A percentile compares a stretch with the other conserved stretches of the same genome.
These are phyloP conservation scores for Amniculicola lignicola DNA, from an alignment of 495 filamentous ascomycete genomes.

Conservation along the genomic window DNA sequence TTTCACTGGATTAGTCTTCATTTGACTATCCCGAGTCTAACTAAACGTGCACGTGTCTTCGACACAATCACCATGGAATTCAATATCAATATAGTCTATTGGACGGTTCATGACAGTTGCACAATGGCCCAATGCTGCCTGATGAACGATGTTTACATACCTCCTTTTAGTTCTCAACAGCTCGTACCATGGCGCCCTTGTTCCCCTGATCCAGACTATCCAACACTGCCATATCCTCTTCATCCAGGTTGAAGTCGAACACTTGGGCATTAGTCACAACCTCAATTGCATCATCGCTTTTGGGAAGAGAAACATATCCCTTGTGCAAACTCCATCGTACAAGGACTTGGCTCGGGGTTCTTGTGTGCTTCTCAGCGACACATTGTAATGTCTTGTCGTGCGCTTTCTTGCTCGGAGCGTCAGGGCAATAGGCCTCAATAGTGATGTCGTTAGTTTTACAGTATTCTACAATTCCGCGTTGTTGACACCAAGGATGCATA, in stretches of 20 bases:
- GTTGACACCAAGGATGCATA: slow-evolving; percentile 68
- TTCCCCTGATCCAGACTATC: slow-evolving; percentile 42
- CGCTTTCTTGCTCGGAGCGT: slow-evolving; percentile 60
- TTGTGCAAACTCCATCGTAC: slow-evolving; percentile 49
- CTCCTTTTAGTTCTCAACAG: slow-evolving; percentile 27
- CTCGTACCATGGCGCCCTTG: slow-evolving; percentile 39
- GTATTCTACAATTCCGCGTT: slow-evolving; percentile 58
- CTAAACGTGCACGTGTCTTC: too few relatives aligned
- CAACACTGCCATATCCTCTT: slow-evolving; percentile 47
- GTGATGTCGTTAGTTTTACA: slow-evolving; percentile 60
- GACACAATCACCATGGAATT: too few relatives aligned
- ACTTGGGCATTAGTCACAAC: slow-evolving; percentile 51
- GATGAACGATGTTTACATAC: not conserved
- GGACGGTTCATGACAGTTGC: not conserved
- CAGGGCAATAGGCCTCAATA: slow-evolving; percentile 64
- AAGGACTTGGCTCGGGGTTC: slow-evolving; percentile 42
- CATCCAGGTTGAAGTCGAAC: slow-evolving; percentile 46
- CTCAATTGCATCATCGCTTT: slow-evolving; percentile 48
- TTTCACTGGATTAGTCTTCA: too few relatives aligned
- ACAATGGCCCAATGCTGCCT: not conserved
- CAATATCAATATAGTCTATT: too few relatives aligned
- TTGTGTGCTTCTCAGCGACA: slow-evolving; percentile 52
- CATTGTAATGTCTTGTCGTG: slow-evolving; percentile 53
- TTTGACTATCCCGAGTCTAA: too few relatives aligned
- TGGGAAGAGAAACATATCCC: slow-evolving; percentile 51